A percentile compares a stretch with the other conserved stretches of the same genome.
phyloP scores from a whole-genome alignment of 768 basidiomycete species.

The Hygrocybe punicea region DNA sequence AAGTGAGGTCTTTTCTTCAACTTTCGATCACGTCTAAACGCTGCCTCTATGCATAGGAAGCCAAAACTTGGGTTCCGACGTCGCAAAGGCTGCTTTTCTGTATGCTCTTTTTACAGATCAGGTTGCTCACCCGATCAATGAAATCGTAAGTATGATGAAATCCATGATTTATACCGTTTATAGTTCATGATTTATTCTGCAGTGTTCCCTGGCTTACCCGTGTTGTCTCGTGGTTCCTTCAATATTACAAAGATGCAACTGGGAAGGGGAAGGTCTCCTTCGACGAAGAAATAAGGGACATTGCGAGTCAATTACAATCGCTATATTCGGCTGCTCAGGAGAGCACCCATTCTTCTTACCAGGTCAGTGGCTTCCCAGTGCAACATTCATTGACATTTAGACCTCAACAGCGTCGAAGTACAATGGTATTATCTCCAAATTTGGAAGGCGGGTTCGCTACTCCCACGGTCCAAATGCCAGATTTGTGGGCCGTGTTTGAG shows the following conservation, averaged over 20 bases:
- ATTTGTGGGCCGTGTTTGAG: slow-evolving; percentile 36
- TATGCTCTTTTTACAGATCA: slow-evolving; percentile 59
- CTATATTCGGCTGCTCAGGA: slow-evolving; percentile 53
- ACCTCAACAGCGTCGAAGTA: slow-evolving; percentile 40
- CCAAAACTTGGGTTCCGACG: slow-evolving; percentile 44
- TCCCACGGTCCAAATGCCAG: slow-evolving; percentile 20
- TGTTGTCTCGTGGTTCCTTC: slow-evolving; percentile 44
- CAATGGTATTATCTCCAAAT: slow-evolving; percentile 35
- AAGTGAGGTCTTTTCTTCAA: slow-evolving; percentile 36
- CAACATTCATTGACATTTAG: slow-evolving; percentile 2
- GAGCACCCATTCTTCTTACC: slow-evolving; percentile 40
- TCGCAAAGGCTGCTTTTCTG: slow-evolving; percentile 60
- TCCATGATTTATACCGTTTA: background rate
- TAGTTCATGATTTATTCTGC: slow-evolving; percentile 3
- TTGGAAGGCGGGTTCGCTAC: slow-evolving; percentile 17
- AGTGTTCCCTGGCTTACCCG: slow-evolving; percentile 49
- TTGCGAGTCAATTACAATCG: slow-evolving; percentile 44
- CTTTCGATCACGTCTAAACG: background rate
- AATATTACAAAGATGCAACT: slow-evolving; percentile 36
- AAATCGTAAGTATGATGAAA: slow-evolving; percentile 50
- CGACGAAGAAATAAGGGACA: slow-evolving; percentile 36
- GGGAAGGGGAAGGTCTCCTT: slow-evolving; percentile 30
- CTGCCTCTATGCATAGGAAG: slow-evolving; percentile 46
- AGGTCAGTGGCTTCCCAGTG: slow-evolving; percentile 32
- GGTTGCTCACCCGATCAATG: slow-evolving; percentile 58